A percentile compares a stretch with the other conserved stretches of the same genome.
Conservation (phyloP, 495 filamentous ascomycete genomes). For the Podospora pseudoanserina region DNA sequence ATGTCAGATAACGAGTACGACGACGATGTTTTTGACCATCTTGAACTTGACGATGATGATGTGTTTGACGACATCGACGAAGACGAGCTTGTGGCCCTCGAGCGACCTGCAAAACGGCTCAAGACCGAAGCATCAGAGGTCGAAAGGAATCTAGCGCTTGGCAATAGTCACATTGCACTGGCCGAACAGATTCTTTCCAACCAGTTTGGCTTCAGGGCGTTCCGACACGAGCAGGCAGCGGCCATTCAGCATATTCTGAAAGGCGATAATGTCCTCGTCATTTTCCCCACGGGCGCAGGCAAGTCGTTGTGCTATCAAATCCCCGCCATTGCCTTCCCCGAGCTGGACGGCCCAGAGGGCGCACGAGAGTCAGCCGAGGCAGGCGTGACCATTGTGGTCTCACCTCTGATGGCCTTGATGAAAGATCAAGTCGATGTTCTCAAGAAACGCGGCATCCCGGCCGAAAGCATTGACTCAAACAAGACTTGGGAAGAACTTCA, state of each 20-base stretch:
- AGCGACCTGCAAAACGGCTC: slow-evolving; percentile 14
- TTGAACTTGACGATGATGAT: slow-evolving; percentile 20
- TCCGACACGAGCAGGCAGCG: slow-evolving; percentile 52
- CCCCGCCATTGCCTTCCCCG: slow-evolving; percentile 51
- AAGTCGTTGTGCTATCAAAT: slow-evolving; percentile 58
- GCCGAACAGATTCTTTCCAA: slow-evolving; percentile 33
- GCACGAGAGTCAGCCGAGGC: slow-evolving; percentile 20
- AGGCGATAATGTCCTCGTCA: slow-evolving; percentile 48
- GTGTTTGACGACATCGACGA: slow-evolving; percentile 25
- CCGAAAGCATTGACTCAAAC: slow-evolving; percentile 52
- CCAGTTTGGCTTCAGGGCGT: slow-evolving; percentile 45
- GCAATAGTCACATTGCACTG: slow-evolving; percentile 10
- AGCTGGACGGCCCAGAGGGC: slow-evolving; percentile 35
- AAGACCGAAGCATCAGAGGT: neutral
- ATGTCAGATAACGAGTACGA: slow-evolving; percentile 22
- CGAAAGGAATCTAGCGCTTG: neutral
- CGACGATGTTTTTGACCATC: slow-evolving; percentile 23
- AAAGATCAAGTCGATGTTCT: slow-evolving; percentile 58
- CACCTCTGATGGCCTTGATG: slow-evolving; percentile 56
- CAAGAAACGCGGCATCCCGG: slow-evolving; percentile 42
- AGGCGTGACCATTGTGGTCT: slow-evolving; percentile 53
- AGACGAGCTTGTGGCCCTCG: slow-evolving; percentile 21
- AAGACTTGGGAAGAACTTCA: slow-evolving; percentile 45
- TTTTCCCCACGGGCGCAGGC: slow-evolving; percentile 60
- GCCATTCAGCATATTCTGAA: slow-evolving; percentile 48